Conservation (phyloP, 768 basidiomycete genomes). For the Auriscalpium microsporum region DNA sequence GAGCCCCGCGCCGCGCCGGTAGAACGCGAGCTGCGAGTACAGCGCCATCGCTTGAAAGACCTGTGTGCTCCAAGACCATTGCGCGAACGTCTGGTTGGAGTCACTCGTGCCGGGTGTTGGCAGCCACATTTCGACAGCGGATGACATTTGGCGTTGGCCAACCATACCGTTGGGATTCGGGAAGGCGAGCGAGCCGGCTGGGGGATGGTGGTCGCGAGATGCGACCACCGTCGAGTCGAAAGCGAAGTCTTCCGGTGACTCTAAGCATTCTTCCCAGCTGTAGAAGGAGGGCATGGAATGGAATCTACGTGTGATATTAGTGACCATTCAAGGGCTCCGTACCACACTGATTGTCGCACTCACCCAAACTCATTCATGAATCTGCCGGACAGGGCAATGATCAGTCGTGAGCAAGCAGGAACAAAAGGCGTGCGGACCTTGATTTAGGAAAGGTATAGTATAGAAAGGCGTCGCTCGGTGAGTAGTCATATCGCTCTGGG, state of each 20-base stretch:
- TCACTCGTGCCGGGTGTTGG: constrained; percentile 40
- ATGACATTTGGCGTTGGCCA: constrained; percentile 45
- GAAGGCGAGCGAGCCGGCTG: constrained; percentile 41
- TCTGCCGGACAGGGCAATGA: constrained; percentile 17
- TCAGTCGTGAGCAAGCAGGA: neutral
- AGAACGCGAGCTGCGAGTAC: constrained; percentile 49
- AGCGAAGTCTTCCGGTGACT: constrained; percentile 40
- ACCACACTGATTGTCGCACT: constrained; percentile 4
- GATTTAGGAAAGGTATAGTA: constrained; percentile 44
- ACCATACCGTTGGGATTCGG: constrained; percentile 47
- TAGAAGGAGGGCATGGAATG: constrained; percentile 59
- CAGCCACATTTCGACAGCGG: constrained; percentile 45
- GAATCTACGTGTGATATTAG: constrained; percentile 25
- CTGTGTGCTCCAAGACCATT: constrained; percentile 58
- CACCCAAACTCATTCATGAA: constrained; percentile 57
- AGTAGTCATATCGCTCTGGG: constrained; percentile 50
- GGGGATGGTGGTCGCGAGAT: constrained; percentile 49
- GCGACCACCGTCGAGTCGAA: constrained; percentile 51
- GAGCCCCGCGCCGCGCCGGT: constrained; percentile 48
- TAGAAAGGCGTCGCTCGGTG: constrained; percentile 42
- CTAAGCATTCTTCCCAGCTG: constrained; percentile 49
- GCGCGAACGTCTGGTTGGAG: constrained; percentile 51
- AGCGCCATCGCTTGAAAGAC: constrained; percentile 55
- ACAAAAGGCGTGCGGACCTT: constrained; percentile 22
- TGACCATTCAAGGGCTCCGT: too few relatives aligned